Conservation (phyloP, 2,329 filamentous ascomycete species). For the Leptographium wingfieldii region DNA sequence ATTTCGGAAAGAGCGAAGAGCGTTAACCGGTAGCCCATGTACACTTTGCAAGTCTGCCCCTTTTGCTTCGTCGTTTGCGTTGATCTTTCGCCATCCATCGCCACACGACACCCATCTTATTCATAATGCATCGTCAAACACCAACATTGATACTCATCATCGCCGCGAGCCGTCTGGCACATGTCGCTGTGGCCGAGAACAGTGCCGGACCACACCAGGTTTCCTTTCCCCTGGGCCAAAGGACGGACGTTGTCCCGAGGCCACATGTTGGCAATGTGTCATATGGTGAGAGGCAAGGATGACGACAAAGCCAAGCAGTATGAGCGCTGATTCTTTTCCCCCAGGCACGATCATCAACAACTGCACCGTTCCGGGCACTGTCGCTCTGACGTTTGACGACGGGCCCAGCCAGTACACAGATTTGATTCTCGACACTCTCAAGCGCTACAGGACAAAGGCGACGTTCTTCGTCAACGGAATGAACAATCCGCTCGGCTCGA, state of each 20-base stretch:
- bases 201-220: neutral
- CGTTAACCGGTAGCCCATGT: too few relatives aligned
- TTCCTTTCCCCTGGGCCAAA: neutral
- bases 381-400: conserved; percentile 58
- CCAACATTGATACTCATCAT: neutral
- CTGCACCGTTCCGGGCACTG: conserved; percentile 39
- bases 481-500: conserved; percentile 41
- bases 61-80: neutral
- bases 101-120: neutral
- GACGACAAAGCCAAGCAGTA: too few relatives aligned
- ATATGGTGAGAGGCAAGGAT: neutral
- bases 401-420: conserved; percentile 49
- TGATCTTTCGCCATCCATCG: neutral
- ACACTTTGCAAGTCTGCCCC: too few relatives aligned
- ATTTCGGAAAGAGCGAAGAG: neutral
- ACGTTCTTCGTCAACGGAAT: conserved; percentile 55
- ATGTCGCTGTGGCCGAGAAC: neutral
- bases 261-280: neutral
- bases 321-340: neutral
- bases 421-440: conserved; percentile 46
- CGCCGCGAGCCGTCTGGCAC: neutral
- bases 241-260: neutral
- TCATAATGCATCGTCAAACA: neutral
- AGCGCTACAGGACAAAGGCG: conserved; percentile 44
- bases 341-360: conserved; percentile 29